Base-by-base conservation (phyloP, 768 basidiomycete genomes). In the Lanmaoa rubissima region DNA sequence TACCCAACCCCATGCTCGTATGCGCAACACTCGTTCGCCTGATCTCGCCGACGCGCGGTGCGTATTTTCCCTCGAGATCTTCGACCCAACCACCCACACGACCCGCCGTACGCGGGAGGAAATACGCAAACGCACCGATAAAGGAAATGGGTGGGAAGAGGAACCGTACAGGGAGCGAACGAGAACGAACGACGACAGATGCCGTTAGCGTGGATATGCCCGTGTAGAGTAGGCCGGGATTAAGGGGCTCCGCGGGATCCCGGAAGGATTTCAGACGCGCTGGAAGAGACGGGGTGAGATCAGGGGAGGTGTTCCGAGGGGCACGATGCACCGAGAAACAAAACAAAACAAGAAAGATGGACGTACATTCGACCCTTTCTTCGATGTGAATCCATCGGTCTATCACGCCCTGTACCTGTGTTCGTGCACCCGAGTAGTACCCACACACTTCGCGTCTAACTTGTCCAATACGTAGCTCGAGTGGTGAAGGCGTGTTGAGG, bases 221-320 rank as follows among this genome's bases (percentile, higher is more conserved):
- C 45, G 92, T 88, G 76, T 96, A 98, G 52, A 98, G 85, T 5
- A 89, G 66, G n/a, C 90, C 92, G 1, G 95, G 95, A 11, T 87
- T 93, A 31, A 97, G 82, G 1, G 86, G 78, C 74, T 98, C 96
- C 51, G 88, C 79, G 0, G 86, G 81, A 0, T 92, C 86, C 14
- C 93, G 74, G 63, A 98, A 82, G 7, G 87, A 82, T 71, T 94
- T 94, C 34, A 98, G 76, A 60, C 92, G 86, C 57, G 78, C 94
- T 96, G 68, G 21, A 43, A 5, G 3, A 21, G 10, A 36, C 4
- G 10, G 46, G 28, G 40, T 44, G 10, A 28, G 4, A 5, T 21
- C 14, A 34, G 31, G 2, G 51, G 38, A 17, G 12, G 35, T 26
- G 5, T 1, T 42, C 7, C 8, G 4, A 53, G 4, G 10, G 26